phyloP scores from a whole-genome alignment of 2,329 filamentous ascomycete genomes.

The Dothidotthia symphoricarpi region DNA sequence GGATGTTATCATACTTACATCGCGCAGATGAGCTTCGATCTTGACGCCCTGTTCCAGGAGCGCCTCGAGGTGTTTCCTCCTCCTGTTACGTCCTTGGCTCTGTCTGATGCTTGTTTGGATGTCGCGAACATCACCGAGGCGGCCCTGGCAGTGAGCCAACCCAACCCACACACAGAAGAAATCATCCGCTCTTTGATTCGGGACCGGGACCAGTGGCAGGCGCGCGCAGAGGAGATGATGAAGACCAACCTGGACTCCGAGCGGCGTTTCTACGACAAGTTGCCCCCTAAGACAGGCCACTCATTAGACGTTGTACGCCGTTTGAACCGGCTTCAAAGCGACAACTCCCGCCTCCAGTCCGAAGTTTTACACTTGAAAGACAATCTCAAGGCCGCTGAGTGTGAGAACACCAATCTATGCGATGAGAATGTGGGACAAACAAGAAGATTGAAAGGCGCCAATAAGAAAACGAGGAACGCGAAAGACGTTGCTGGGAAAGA shows the following conservation, averaged over 20 bases:
- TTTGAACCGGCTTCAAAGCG: conserved; percentile 12
- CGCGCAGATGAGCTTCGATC: conserved; percentile 8
- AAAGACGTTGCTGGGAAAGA: conserved; percentile 15
- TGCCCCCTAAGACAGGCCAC: background rate
- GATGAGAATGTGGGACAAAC: conserved; percentile 11
- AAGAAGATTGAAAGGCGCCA: conserved; percentile 17
- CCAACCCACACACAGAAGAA: conserved; percentile 2
- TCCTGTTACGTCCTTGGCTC: background rate
- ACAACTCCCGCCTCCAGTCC: conserved; percentile 6
- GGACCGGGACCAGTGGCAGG: conserved; percentile 7
- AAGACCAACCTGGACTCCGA: conserved; percentile 4
- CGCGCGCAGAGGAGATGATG: conserved; percentile 1
- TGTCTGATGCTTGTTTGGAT: background rate
- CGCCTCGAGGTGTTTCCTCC: background rate
- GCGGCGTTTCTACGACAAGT: conserved; percentile 2
- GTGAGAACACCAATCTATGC: conserved; percentile 6
- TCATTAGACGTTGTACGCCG: conserved; percentile 7
- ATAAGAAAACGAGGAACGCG: conserved; percentile 17
- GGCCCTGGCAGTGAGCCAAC: background rate
- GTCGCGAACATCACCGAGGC: background rate
- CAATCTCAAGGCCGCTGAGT: conserved; percentile 5
- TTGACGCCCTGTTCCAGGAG: conserved; percentile 8
- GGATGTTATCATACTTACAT: too few species aligned
- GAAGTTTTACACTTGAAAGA: conserved; percentile 12
- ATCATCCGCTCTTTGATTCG: conserved; percentile 4